Conservation (phyloP, 1,284 basidiomycete genomes). For the Pseudozyma flocculosa region DNA sequence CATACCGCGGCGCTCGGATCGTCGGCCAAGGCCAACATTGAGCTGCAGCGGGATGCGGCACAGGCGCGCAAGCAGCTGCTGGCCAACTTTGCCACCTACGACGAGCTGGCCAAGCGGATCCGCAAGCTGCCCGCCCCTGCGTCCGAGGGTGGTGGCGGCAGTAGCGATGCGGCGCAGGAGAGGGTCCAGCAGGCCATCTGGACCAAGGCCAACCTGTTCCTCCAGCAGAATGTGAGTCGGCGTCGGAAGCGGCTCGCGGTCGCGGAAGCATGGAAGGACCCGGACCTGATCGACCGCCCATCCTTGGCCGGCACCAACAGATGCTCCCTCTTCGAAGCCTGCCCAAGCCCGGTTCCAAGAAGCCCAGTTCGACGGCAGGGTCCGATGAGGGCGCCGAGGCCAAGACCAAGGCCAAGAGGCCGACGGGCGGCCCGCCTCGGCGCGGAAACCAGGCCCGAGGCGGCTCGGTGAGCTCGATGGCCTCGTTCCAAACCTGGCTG, state of each 20-base stretch:
- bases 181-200: conserved; percentile 79
- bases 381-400: neutral
- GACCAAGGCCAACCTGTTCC: conserved; percentile 73
- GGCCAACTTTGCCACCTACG: conserved; percentile 81
- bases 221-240: conserved; percentile 80
- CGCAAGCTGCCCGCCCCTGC: conserved; percentile 64
- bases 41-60: conserved; percentile 64
- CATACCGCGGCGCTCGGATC: conserved; percentile 44
- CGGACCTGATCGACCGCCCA: too few relatives aligned
- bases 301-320: too few relatives aligned
- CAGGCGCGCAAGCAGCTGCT: conserved; percentile 75
- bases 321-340: conserved; percentile 63
- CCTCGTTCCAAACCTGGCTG: conserved; percentile 26
- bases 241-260: too few relatives aligned
- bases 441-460: neutral
- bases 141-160: neutral
- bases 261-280: neutral
- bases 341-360: conserved; percentile 65
- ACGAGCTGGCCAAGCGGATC: conserved; percentile 81
- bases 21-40: conserved; percentile 46
- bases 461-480: conserved; percentile 19
- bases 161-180: conserved; percentile 66
- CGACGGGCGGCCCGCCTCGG: too few relatives aligned
- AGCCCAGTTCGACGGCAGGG: conserved; percentile 6
- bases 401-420: neutral